Evolutionary conservation across 2,329 filamentous ascomycete genomes (phyloP), one percentile per base, ranked within the genome.

Genomic region (Penicillium aurantiogriseum): DNA sequence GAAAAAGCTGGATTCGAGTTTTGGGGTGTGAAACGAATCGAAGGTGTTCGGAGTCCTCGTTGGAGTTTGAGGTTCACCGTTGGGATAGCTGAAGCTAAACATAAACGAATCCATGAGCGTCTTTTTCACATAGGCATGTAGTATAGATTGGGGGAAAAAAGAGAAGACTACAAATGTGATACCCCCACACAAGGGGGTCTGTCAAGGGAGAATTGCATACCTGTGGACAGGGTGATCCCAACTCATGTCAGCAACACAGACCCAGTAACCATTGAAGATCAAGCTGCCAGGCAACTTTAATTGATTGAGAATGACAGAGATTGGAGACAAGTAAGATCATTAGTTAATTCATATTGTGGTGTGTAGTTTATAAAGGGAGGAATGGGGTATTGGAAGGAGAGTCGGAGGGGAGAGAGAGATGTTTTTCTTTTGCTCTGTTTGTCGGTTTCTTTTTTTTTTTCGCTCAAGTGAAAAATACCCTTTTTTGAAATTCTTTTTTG

Each of bases 1-100:
- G 63, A 77, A 77, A 62, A 78, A 78, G 62, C 75, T 78, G 13
- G 76, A 78, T 63, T 79, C 77, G 61, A 78, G 74, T 62, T 77
- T 79, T 23, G 77, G 77, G 25, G 77, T 79, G 39, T 76, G 75
- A 56, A 79, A 77, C 50, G 76, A 65, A 56, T 71, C 73, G 44
- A 70, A 64, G 40, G 74, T 71, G 11, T 73, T 74, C 33, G 77
- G 76, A 50, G 76, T 79, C 68, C 74, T 76, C 54, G 77, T 79
- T 9, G 77, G 77, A 55, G 77, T 79, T 60, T 77, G 76, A 61
- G 77, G 77, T 71, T 79, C 76, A 67, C 75, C 76, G 72, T 52
- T 52, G 53, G 76, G 72, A 68, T 76, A 76, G 71, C 67, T 77
- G 73, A 79, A 79, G 74, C 77, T 79, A 62, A 68, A 74, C 51